Percentiles rank a stretch among this genome's conserved stretches.
Evolutionary conservation across 352 stramenopile species (phyloP).

Genomic region (Pythium oligandrum): DNA sequence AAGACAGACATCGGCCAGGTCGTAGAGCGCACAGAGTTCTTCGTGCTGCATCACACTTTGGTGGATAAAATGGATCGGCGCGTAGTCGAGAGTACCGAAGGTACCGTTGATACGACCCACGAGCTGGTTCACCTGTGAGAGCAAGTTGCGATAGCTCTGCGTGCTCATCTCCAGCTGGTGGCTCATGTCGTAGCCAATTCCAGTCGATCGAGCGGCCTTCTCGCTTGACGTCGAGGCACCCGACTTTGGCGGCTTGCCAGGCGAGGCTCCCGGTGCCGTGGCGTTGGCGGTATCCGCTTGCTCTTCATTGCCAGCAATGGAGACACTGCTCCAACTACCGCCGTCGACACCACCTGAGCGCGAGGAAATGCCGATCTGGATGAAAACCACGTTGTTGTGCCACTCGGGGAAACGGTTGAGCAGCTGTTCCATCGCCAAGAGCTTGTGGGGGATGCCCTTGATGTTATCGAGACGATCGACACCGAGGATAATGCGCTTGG

Average conservation of each 20-base stretch:
- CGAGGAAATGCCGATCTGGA: constrained; percentile 95
- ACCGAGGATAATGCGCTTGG: constrained; percentile 78
- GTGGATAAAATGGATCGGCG: constrained; percentile 90
- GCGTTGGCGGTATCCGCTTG: constrained; percentile 6
- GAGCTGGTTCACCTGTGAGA: constrained; percentile 84
- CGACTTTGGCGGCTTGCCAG: constrained; percentile 1
- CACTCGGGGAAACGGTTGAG: constrained; percentile 87
- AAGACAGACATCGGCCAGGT: constrained; percentile 84
- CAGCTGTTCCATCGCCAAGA: constrained; percentile 84
- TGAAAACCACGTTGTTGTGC: constrained; percentile 92
- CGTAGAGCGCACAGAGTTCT: constrained; percentile 86
- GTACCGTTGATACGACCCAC: constrained; percentile 87
- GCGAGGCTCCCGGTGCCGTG: constrained; percentile 9
- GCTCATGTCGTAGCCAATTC: constrained; percentile 22
- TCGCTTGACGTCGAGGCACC: constrained; percentile 12
- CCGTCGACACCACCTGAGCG: constrained; percentile 41
- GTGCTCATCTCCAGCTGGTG: constrained; percentile 81
- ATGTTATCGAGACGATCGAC: constrained; percentile 87
- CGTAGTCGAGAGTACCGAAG: constrained; percentile 84
- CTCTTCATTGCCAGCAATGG: neutral
- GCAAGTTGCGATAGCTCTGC: constrained; percentile 59
- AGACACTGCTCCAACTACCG: constrained; percentile 11
- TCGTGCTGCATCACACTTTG: constrained; percentile 71
- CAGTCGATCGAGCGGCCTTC: constrained; percentile 13
- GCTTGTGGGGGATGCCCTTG: constrained; percentile 88